A percentile compares a stretch with the other conserved stretches of the same genome.
Evolutionary conservation across 768 basidiomycete genomes (phyloP).

Genomic region (Trametes cingulata): DNA sequence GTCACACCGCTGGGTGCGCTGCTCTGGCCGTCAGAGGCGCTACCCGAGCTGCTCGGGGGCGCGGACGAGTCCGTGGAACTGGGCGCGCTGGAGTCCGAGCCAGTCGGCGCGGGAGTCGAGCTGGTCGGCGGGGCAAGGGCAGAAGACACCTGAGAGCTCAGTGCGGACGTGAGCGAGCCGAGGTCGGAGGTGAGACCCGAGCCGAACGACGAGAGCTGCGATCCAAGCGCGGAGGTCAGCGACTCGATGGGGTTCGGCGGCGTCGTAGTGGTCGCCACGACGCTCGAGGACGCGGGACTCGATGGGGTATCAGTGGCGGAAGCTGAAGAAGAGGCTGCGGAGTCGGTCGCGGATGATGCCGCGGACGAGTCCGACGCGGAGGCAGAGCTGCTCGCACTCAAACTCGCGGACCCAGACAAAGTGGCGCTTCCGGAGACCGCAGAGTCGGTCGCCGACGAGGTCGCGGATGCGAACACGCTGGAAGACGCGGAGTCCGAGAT

Average conservation of each 20-base stretch:
- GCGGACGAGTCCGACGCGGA: conserved; percentile 4
- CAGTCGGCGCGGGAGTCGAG: neutral
- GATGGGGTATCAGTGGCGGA: conserved; percentile 10
- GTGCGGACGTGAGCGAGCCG: neutral
- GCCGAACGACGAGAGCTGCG: neutral
- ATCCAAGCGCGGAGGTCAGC: neutral
- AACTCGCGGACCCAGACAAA: neutral
- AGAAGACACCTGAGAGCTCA: conserved; percentile 4
- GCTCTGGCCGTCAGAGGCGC: neutral
- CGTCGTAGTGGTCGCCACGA: conserved; percentile 6
- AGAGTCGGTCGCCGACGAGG: neutral
- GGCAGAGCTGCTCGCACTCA: neutral
- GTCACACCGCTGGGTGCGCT: neutral
- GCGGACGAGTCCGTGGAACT: conserved; percentile 9
- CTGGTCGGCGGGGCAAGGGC: neutral
- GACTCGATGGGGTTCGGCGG: neutral
- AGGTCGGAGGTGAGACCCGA: neutral
- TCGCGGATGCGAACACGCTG: neutral
- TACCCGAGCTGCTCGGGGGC: conserved; percentile 1
- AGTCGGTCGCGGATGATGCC: neutral
- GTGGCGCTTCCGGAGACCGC: neutral
- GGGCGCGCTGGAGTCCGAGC: conserved; percentile 9
- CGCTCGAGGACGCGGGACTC: conserved; percentile 4
- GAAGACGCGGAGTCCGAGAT: neutral
- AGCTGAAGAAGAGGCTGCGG: conserved; percentile 5